Percentiles rank a stretch among this genome's conserved stretches.
Evolutionary conservation across 345 rosid genomes (phyloP).

Genomic region (Iberis pinnata): DNA sequence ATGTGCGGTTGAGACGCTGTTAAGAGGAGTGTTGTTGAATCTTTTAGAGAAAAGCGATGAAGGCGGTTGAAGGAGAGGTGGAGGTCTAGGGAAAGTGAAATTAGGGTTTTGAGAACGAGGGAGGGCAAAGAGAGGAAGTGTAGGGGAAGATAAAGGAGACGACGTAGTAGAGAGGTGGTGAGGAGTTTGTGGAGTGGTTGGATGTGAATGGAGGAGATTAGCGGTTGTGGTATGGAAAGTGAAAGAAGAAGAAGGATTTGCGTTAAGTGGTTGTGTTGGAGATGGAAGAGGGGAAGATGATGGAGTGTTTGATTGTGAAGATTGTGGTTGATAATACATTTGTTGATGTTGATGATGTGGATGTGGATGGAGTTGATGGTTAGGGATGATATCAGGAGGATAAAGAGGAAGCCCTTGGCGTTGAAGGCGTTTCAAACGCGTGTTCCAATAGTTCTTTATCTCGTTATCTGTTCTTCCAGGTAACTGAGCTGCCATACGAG

Average conservation of each 20-base stretch:
- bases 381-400: conserved; percentile 48
- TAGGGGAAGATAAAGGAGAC: conserved; percentile 32
- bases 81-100: conserved; percentile 38
- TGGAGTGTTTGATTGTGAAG: conserved; percentile 33
- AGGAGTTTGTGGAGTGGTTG: conserved; percentile 30
- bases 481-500: conserved; percentile 62
- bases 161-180: conserved; percentile 31
- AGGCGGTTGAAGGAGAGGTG: conserved; percentile 45
- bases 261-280: conserved; percentile 23
- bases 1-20: conserved; percentile 29
- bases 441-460: conserved; percentile 74
- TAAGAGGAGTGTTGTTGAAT: conserved; percentile 4
- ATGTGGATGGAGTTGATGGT: conserved; percentile 31
- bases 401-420: conserved; percentile 63
- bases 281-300: conserved; percentile 36
- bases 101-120: conserved; percentile 13
- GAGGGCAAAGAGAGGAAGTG: conserved; percentile 42
- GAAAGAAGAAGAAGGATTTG: conserved; percentile 11
- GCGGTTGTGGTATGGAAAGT: conserved; percentile 14
- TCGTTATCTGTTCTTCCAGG: conserved; percentile 77
- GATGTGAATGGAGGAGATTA: conserved; percentile 27
- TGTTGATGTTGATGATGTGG: conserved; percentile 14
- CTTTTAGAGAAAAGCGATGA: conserved; percentile 37
- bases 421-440: conserved; percentile 52
- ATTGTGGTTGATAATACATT: conserved; percentile 25